Evolutionary conservation across 2,329 filamentous ascomycete species (phyloP).

Genomic region (Sarocladiaceae sp.): DNA sequence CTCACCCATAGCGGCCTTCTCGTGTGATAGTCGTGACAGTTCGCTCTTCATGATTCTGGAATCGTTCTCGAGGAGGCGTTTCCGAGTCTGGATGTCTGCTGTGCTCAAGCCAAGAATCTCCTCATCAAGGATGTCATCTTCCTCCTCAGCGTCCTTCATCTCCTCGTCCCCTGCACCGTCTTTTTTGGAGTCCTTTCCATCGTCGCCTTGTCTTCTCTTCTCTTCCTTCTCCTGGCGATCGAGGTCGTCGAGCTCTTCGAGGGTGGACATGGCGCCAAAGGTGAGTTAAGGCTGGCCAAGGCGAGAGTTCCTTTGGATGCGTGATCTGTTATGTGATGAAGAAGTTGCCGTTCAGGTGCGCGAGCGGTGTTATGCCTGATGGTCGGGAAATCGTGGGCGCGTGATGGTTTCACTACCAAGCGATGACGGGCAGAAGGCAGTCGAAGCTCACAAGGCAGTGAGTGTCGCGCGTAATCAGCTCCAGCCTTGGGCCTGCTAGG

Average conservation of each 20-base stretch:
- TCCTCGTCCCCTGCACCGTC: conserved; percentile 73
- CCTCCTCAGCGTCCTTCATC: conserved; percentile 77
- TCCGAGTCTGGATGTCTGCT: conserved; percentile 88
- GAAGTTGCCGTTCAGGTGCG: no score
- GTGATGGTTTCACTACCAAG: no score
- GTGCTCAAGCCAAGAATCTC: conserved; percentile 93
- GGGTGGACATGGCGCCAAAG: conserved; percentile 68
- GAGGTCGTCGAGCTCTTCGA: conserved; percentile 88
- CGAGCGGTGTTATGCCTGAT: no score
- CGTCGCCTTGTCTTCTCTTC: conserved; percentile 39
- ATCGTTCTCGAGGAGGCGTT: conserved; percentile 93
- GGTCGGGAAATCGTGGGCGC: no score
- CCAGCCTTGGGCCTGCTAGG: not conserved
- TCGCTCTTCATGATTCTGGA: conserved; percentile 98
- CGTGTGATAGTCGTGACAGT: conserved; percentile 86
- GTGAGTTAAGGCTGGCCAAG: no score
- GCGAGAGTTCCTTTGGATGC: no score
- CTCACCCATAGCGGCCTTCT: conserved; percentile 93
- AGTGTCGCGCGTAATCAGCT: conserved; percentile 19
- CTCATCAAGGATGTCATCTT: conserved; percentile 82
- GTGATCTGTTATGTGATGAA: not conserved
- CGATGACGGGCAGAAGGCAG: conserved; percentile 2
- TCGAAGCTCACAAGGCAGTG: conserved; percentile 17
- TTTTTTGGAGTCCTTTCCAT: conserved; percentile 32
- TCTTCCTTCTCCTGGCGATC: conserved; percentile 77